Evolutionary conservation across 1,139 yeast species (phyloP).

Genomic region (Blastobotrys illinoisensis): DNA sequence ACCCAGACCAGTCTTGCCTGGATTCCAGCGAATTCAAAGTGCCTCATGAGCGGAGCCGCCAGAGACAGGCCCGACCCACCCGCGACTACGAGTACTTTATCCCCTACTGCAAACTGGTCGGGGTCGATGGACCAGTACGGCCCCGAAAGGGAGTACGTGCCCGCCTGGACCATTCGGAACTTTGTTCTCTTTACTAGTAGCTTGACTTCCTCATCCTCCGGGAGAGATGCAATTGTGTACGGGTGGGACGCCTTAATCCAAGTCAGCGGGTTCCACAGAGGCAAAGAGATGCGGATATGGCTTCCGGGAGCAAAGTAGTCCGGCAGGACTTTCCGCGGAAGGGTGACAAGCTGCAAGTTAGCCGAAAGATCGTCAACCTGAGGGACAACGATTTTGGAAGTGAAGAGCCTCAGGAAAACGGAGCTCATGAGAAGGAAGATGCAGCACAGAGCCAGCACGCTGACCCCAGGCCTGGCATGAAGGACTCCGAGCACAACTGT

Average conservation of each 20-base stretch:
- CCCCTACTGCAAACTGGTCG: conserved; percentile 40
- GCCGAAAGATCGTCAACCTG: conserved; percentile 29
- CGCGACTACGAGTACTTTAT: conserved; percentile 54
- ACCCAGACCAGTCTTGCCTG: conserved; percentile 46
- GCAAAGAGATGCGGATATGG: conserved; percentile 41
- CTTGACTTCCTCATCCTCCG: conserved; percentile 42
- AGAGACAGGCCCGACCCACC: conserved; percentile 88
- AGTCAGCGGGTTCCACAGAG: conserved; percentile 33
- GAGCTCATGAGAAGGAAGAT: conserved; percentile 44
- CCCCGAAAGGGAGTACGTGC: conserved; percentile 29
- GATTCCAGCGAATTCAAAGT: conserved; percentile 16
- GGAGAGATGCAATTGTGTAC: conserved; percentile 68
- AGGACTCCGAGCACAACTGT: conserved; percentile 51
- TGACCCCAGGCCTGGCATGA: conserved; percentile 77
- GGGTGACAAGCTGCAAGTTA: conserved; percentile 30
- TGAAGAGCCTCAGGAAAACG: conserved; percentile 22
- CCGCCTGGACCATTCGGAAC: conserved; percentile 1
- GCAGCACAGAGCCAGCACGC: conserved; percentile 45
- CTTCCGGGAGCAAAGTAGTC: conserved; percentile 39
- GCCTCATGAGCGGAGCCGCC: conserved; percentile 49
- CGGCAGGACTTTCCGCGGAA: conserved; percentile 33
- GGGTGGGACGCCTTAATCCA: conserved; percentile 67
- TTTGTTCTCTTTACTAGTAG: conserved; percentile 34
- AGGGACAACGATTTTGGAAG: conserved; percentile 27
- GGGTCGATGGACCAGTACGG: conserved; percentile 30